Percentiles rank a stretch among this genome's conserved stretches.
Evolutionary conservation across 2,329 filamentous ascomycete genomes (phyloP).

Genomic region (Xylaria sp.): DNA sequence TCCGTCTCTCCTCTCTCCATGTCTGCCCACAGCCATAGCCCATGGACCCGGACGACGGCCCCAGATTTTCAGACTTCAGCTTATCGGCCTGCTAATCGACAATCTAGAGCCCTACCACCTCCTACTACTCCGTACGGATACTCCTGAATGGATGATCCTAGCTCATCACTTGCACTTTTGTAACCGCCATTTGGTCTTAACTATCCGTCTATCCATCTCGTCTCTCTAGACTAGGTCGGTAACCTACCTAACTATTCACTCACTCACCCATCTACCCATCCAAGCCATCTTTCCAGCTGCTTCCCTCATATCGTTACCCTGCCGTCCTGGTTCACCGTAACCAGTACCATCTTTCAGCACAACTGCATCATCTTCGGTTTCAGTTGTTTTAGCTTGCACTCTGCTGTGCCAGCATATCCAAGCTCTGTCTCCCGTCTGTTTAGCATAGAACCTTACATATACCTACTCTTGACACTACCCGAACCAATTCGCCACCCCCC

Average conservation of each 20-base stretch:
- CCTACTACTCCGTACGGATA: no score
- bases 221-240: no score
- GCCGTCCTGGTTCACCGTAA: neutral
- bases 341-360: neutral
- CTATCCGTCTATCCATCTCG: no score
- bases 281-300: neutral
- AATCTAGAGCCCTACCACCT: no score
- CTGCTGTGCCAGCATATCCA: neutral
- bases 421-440: neutral
- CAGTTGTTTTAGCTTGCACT: neutral
- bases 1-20: no score
- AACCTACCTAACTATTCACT: neutral
- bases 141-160: neutral
- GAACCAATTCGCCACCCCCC: neutral
- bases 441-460: neutral
- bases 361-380: neutral
- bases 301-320: no score
- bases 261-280: neutral
- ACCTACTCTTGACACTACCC: neutral
- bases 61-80: slow-evolving; percentile 8
- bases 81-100: slow-evolving; percentile 9
- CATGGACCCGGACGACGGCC: neutral
- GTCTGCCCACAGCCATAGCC: no score
- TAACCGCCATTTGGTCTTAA: slow-evolving; percentile 1
- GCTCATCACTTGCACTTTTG: slow-evolving; percentile 1